Base-by-base conservation (phyloP, 495 filamentous ascomycete genomes). In the Podospora didyma region DNA sequence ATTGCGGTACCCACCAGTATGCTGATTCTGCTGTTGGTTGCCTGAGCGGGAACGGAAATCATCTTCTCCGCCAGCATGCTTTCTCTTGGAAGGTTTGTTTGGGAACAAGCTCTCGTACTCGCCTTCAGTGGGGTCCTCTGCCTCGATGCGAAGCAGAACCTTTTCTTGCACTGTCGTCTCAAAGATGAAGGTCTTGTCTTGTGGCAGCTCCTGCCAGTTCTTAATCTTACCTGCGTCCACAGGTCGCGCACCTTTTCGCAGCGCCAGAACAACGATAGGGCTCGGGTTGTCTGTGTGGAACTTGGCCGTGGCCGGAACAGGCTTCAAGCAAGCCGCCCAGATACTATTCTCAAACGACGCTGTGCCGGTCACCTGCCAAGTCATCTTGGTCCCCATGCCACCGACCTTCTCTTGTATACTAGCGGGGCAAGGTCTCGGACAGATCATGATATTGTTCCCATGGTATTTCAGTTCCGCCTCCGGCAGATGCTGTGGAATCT, bases 361-460 rank as follows among this genome's bases (percentile, higher is more conserved):
- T 14, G 86, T 84, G 19, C 87, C 89, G 3, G 86, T 88, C 14
- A 96, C 85, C 67, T 90, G 79, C 89, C 93, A 98, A 47, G 68
- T 84, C 65, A 93, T 78, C 69, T 86, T 92, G 64, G 79, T 81
- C 24, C 92, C 90, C 54, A 96, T 77, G 35, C 93, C 91, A 53
- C 94, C 95, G 31, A 93, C 86, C 64, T 88, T 92, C 16, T 89
- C 77, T 23, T 96, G 73, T 24, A 94, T 86, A 50, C 75, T 75
- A 41, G 76, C 69, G 0, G 84, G 82, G 31, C 84, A 88, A 0
- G 87, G 86, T 14, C 88, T 82, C 2, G 89, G 85, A 7, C 84
- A 86, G 63, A 98, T 97, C 53, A 97, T 79, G 62, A 98, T 92
- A 67, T 84, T 92, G 71, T 95, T 96, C 49, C 88, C 93, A 65